Conservation (phyloP, 1,284 basidiomycete species). For the Cryptococcus jaspeensis region DNA sequence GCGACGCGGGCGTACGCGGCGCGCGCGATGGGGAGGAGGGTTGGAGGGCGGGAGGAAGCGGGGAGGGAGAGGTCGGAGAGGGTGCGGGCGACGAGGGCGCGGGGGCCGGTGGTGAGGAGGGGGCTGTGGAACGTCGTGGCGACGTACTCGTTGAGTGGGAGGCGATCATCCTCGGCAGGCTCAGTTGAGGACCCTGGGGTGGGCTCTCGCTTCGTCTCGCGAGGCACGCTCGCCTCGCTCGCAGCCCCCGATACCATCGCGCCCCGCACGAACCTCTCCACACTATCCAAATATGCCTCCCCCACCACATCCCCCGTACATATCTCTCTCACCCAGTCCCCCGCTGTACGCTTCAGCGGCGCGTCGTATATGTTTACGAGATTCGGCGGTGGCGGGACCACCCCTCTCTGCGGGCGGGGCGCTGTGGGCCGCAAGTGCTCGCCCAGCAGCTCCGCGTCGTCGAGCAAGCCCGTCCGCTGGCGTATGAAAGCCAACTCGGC, state of each 20-base stretch:
- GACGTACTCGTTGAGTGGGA: slow-evolving; percentile 32
- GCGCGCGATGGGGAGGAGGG: slow-evolving; percentile 6
- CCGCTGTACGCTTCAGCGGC: slow-evolving; percentile 10
- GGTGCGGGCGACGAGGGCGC: slow-evolving; percentile 11
- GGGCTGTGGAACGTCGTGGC: slow-evolving; percentile 28
- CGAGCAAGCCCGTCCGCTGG: slow-evolving; percentile 9
- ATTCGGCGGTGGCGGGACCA: slow-evolving; percentile 6
- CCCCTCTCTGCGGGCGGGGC: background rate
- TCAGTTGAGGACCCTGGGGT: slow-evolving; percentile 2
- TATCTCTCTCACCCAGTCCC: slow-evolving; percentile 33
- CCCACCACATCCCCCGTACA: slow-evolving; percentile 33
- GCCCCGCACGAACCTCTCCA: slow-evolving; percentile 42
- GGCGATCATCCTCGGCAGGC: background rate
- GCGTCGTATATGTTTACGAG: slow-evolving; percentile 39
- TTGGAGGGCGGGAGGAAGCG: background rate
- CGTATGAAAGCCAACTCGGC: slow-evolving; percentile 21
- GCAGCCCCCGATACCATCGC: slow-evolving; percentile 26
- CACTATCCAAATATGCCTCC: slow-evolving; percentile 45
- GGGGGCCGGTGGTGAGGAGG: slow-evolving; percentile 16
- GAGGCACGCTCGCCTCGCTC: slow-evolving; percentile 1
- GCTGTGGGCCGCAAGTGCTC: slow-evolving; percentile 32
- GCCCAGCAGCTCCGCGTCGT: slow-evolving; percentile 25
- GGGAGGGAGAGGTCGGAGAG: slow-evolving; percentile 6
- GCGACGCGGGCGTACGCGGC: slow-evolving; percentile 28
- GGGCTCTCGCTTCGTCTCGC: background rate